These are phyloP conservation scores for Aureobasidium sp. DNA, from an alignment of 2,329 filamentous ascomycete genomes.

Conservation along the genomic window DNA sequence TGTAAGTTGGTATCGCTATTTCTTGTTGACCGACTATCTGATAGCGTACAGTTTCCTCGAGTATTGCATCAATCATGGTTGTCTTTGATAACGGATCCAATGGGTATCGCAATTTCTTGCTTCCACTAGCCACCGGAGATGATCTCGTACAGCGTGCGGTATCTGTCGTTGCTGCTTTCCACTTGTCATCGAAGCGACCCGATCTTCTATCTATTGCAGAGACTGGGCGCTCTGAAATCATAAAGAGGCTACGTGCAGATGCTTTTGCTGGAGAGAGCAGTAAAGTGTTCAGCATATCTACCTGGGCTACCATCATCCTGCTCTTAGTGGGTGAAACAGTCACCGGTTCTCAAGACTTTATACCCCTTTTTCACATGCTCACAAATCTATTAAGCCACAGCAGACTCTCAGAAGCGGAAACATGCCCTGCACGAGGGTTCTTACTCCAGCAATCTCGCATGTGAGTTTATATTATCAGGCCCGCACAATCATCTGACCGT, in stretches of 20 bases:
- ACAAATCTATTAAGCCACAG: slow-evolving; percentile 31
- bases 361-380: slow-evolving; percentile 42
- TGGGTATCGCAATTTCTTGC: slow-evolving; percentile 44
- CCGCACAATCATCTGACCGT: too few species aligned
- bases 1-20: not conserved
- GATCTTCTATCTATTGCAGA: slow-evolving; percentile 38
- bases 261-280: slow-evolving; percentile 33
- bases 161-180: slow-evolving; percentile 45
- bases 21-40: not conserved
- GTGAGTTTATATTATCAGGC: slow-evolving; percentile 25
- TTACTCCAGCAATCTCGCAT: slow-evolving; percentile 39
- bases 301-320: slow-evolving; percentile 43
- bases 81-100: slow-evolving; percentile 41
- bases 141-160: slow-evolving; percentile 41
- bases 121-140: slow-evolving; percentile 46
- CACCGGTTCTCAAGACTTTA: slow-evolving; percentile 44
- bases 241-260: slow-evolving; percentile 39
- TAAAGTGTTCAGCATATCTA: slow-evolving; percentile 42
- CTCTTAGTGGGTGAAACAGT: slow-evolving; percentile 48
- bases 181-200: slow-evolving; percentile 38
- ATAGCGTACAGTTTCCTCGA: slow-evolving; percentile 33
- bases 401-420: slow-evolving; percentile 20
- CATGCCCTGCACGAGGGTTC: slow-evolving; percentile 29
- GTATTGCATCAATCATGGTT: slow-evolving; percentile 46
- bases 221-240: slow-evolving; percentile 39